Conservation (phyloP, 768 basidiomycete genomes). For the Boletus pseudo-olivaceus region DNA sequence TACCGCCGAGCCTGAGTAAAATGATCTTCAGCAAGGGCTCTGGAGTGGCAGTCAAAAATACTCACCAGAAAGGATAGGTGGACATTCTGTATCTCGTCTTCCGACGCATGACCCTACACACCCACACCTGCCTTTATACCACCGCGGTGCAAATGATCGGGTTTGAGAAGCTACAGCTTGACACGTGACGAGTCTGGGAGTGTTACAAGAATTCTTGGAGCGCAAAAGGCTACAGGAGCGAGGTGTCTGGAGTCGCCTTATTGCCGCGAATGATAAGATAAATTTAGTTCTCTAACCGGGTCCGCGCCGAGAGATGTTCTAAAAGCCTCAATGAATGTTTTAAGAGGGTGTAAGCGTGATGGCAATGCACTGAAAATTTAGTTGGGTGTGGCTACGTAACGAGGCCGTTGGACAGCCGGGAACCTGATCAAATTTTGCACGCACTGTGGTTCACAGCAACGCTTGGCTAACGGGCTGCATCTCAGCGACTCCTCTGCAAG, state of each 20-base stretch:
- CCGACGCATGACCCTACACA: neutral
- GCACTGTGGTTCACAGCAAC: slow-evolving; percentile 7
- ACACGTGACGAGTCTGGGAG: slow-evolving; percentile 1
- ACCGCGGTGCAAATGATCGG: neutral
- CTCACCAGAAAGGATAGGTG: slow-evolving; percentile 33
- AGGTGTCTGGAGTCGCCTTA: neutral
- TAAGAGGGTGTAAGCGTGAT: neutral
- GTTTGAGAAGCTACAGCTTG: slow-evolving; percentile 9
- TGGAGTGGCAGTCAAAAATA: neutral
- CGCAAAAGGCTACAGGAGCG: slow-evolving; percentile 20
- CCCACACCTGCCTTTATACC: slow-evolving; percentile 20
- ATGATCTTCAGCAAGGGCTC: neutral
- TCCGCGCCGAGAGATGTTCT: neutral
- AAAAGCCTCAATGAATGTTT: slow-evolving; percentile 4
- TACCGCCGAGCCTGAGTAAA: slow-evolving; percentile 59
- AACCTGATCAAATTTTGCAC: neutral
- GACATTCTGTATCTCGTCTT: slow-evolving; percentile 21
- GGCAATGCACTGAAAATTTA: neutral
- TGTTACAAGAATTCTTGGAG: slow-evolving; percentile 1
- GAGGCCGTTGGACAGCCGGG: neutral
- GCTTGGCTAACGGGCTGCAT: slow-evolving; percentile 2
- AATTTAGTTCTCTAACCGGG: neutral
- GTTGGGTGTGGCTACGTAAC: slow-evolving; percentile 11
- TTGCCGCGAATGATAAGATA: slow-evolving; percentile 3
- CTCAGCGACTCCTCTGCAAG: neutral